Conservation (phyloP, 2,329 filamentous ascomycete species). For the Aspergillus texensis region DNA sequence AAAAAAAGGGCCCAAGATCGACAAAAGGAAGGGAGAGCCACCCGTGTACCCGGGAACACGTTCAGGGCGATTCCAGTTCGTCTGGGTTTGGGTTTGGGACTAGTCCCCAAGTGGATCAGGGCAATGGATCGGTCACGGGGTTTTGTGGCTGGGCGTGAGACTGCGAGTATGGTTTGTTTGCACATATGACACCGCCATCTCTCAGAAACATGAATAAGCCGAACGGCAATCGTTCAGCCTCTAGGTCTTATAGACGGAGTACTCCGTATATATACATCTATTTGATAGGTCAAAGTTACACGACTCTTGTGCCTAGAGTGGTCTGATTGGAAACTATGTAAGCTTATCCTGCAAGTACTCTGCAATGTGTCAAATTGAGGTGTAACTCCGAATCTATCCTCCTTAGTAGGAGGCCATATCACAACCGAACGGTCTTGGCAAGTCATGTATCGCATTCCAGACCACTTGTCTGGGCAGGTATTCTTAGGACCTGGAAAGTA, state of each 20-base stretch:
- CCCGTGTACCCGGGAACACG: background rate
- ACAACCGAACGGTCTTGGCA: background rate
- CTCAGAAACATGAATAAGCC: no score
- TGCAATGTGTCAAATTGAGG: background rate
- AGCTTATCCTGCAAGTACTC: background rate
- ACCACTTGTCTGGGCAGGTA: background rate
- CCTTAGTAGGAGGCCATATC: background rate
- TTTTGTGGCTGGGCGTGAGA: background rate
- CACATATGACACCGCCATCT: background rate
- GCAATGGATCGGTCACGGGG: background rate
- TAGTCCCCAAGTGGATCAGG: background rate
- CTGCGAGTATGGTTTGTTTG: background rate
- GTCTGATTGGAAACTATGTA: background rate
- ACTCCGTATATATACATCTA: no score
- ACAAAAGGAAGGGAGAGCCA: background rate
- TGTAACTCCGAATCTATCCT: background rate
- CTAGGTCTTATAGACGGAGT: no score
- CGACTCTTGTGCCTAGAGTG: background rate
- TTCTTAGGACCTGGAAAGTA: background rate
- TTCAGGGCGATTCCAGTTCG: background rate
- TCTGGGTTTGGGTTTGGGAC: background rate
- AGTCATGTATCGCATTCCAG: background rate
- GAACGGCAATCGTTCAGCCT: no score
- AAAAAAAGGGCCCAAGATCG: background rate
- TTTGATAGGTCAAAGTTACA: background rate